A percentile compares a stretch with the other conserved stretches of the same genome.
Evolutionary conservation across 208 protist genomes (phyloP).

Genomic region (Borovskyia barvae): DNA sequence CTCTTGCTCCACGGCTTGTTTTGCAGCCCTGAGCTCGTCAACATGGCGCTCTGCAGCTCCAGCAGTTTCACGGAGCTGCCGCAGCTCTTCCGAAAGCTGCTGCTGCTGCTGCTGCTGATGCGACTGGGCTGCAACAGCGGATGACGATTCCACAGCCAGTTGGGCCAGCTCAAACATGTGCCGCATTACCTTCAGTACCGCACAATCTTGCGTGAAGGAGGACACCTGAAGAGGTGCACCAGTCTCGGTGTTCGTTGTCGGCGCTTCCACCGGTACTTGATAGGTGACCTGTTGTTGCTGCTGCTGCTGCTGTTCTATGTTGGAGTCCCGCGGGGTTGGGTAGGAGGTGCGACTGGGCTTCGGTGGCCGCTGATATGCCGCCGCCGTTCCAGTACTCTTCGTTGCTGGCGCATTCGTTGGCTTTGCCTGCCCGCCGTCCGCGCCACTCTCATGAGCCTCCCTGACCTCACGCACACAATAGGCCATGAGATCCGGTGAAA

Average conservation of each 20-base stretch:
- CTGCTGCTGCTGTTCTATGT: constrained; percentile 18
- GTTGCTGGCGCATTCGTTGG: background rate
- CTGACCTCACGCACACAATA: constrained; percentile 38
- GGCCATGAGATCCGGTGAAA: constrained; percentile 42
- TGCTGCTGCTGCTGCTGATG: constrained; percentile 3
- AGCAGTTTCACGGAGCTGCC: constrained; percentile 41
- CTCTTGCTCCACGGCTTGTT: constrained; percentile 35
- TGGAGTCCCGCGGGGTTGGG: constrained; percentile 20
- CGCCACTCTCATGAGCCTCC: background rate
- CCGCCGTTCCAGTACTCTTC: background rate
- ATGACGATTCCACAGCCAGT: constrained; percentile 8
- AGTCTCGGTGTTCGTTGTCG: too few relatives aligned
- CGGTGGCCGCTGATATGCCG: constrained; percentile 14
- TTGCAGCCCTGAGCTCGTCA: constrained; percentile 17
- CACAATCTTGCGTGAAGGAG: constrained; percentile 46
- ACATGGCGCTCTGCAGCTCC: constrained; percentile 44
- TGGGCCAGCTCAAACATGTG: constrained; percentile 78
- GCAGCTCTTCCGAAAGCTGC: constrained; percentile 35
- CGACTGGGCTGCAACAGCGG: background rate
- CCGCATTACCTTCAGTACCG: constrained; percentile 57
- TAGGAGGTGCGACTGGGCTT: constrained; percentile 19
- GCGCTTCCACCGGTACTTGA: too few relatives aligned
- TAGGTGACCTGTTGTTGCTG: background rate
- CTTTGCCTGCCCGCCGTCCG: background rate
- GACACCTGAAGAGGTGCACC: constrained; percentile 15